Percentiles rank a stretch among this genome's conserved stretches.
These are phyloP conservation scores for Suhomyces vadensis DNA, from an alignment of 805 yeast species.

Conservation along the genomic window DNA sequence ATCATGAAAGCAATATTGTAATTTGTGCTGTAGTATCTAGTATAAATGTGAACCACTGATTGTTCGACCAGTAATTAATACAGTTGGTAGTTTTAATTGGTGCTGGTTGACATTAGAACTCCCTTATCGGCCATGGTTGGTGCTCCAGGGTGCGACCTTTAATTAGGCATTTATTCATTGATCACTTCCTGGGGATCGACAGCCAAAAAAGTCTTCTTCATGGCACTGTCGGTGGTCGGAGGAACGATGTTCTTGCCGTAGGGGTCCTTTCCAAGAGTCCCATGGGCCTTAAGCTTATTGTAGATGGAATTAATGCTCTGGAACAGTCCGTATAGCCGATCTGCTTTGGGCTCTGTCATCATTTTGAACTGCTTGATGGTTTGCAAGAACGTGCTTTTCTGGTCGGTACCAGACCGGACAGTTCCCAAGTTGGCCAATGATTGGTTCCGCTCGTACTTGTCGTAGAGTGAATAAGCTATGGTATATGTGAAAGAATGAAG, in stretches of 20 bases:
- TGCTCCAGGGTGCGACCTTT: too few species aligned
- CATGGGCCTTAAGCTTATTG: slow-evolving; percentile 23
- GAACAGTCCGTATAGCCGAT: slow-evolving; percentile 43
- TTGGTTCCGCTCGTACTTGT: slow-evolving; percentile 54
- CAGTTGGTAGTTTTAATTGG: too few species aligned
- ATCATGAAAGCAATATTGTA: too few species aligned
- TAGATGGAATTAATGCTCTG: slow-evolving; percentile 38
- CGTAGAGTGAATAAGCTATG: slow-evolving; percentile 53
- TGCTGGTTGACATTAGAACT: too few species aligned
- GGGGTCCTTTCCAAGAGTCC: slow-evolving; percentile 40
- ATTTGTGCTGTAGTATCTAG: too few species aligned
- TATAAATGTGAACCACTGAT: too few species aligned
- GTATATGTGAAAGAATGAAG: slow-evolving; percentile 58
- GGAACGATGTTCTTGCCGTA: slow-evolving; percentile 50
- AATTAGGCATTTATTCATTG: slow-evolving; percentile 10
- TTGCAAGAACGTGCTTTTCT: slow-evolving; percentile 47
- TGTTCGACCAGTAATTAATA: too few species aligned
- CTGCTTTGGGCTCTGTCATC: slow-evolving; percentile 55
- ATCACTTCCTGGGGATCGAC: slow-evolving; percentile 50
- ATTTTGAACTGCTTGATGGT: slow-evolving; percentile 57
- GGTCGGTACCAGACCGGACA: slow-evolving; percentile 54
- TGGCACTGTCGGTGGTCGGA: slow-evolving; percentile 49
- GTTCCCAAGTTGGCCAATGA: slow-evolving; percentile 56
- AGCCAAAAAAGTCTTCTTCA: slow-evolving; percentile 50
- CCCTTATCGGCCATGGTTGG: too few species aligned